Percentiles rank a stretch among this genome's conserved stretches.
These are phyloP conservation scores for Oldenlandia corymbosa DNA, from an alignment of 257 asterid species.

Conservation along the genomic window DNA sequence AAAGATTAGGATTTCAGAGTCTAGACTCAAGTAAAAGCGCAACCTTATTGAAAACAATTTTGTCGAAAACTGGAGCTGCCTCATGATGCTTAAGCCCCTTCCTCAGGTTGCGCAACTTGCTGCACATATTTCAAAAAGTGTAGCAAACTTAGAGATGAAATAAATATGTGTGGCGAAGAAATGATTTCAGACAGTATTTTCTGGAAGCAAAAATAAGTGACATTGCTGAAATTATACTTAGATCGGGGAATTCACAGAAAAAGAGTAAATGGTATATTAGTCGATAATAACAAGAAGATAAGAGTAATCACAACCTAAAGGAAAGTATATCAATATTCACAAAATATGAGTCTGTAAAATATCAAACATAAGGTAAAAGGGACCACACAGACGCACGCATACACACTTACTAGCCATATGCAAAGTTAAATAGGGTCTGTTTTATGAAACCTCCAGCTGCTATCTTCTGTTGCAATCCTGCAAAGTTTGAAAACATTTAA, in stretches of 20 bases:
- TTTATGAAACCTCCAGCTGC: slow-evolving; percentile 75
- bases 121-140: too few relatives aligned
- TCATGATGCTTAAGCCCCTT: slow-evolving; percentile 58
- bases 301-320: not conserved
- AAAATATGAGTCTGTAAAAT: too few relatives aligned
- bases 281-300: not conserved
- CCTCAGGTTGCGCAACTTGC: slow-evolving; percentile 69
- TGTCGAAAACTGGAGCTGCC: slow-evolving; percentile 77
- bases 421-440: slow-evolving; percentile 63
- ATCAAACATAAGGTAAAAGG: not conserved
- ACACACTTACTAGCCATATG: slow-evolving; percentile 84
- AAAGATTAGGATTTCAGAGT: not conserved
- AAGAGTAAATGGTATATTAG: not conserved
- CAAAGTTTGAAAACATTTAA: slow-evolving; percentile 8
- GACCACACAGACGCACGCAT: not conserved
- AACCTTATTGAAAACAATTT: slow-evolving; percentile 85
- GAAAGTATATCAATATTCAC: not conserved
- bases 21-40: slow-evolving; percentile 6
- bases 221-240: not conserved
- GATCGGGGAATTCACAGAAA: not conserved
- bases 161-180: too few relatives aligned
- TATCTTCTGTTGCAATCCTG: slow-evolving; percentile 89
- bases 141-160: too few relatives aligned
- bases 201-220: not conserved
- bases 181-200: not conserved